These are phyloP conservation scores for Eleusine indica DNA, from an alignment of 176 grass and related monocot species.

Conservation along the genomic window DNA sequence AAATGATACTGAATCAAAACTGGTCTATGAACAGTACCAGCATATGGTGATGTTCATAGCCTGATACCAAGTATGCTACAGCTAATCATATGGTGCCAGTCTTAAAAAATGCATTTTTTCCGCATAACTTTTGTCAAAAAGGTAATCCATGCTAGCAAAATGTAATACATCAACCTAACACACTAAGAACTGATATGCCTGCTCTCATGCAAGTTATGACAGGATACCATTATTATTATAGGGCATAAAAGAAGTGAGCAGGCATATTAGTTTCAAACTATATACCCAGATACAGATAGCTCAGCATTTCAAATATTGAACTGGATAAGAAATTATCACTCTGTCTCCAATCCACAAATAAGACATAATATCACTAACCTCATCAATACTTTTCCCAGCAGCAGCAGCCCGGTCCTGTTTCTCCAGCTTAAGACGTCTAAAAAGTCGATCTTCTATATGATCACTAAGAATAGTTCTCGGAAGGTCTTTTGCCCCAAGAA, in stretches of 20 bases:
- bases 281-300: not conserved
- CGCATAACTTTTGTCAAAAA: not conserved
- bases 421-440: slow-evolving; percentile 78
- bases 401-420: slow-evolving; percentile 74
- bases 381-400: slow-evolving; percentile 68
- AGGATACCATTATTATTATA: not conserved
- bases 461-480: slow-evolving; percentile 94
- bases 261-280: not conserved
- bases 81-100: not conserved
- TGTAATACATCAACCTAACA: not conserved
- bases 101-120: not conserved
- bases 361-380: slow-evolving; percentile 57
- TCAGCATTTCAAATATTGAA: not conserved
- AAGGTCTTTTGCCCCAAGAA: slow-evolving; percentile 98
- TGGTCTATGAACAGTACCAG: too few relatives aligned
- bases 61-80: not conserved
- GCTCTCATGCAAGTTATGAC: not conserved
- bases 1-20: too few relatives aligned
- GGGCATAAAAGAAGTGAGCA: not conserved
- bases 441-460: slow-evolving; percentile 91
- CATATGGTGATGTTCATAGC: too few relatives aligned
- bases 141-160: not conserved
- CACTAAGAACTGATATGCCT: not conserved
- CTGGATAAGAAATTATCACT: not conserved
- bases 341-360: slow-evolving; percentile 3